These are phyloP conservation scores for Boletellus deceptivus DNA, from an alignment of 1,284 basidiomycete species.

Conservation along the genomic window DNA sequence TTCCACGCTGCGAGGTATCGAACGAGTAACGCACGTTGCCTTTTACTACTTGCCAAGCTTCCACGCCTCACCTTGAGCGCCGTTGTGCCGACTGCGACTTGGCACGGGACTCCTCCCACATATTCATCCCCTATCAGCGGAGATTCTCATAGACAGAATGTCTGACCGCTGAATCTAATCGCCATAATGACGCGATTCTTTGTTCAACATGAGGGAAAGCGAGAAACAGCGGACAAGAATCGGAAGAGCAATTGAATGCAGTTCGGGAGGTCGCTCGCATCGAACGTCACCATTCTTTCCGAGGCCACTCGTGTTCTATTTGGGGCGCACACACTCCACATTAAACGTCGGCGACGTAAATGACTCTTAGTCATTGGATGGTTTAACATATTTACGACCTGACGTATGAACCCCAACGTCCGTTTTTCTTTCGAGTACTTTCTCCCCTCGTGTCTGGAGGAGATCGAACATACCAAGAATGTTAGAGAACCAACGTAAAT, in stretches of 20 bases:
- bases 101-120: not conserved
- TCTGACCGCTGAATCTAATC: not conserved
- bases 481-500: not conserved
- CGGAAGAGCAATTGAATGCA: conserved; percentile 7
- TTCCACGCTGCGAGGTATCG: not conserved
- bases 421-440: not conserved
- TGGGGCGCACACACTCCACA: conserved; percentile 19
- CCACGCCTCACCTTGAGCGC: not conserved
- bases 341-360: conserved; percentile 2
- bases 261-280: not conserved
- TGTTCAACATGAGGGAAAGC: conserved; percentile 13
- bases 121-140: not conserved
- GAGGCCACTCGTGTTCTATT: not conserved
- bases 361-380: conserved; percentile 13
- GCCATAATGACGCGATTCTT: conserved; percentile 10
- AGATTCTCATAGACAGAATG: not conserved
- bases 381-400: conserved; percentile 2
- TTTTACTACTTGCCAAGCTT: not conserved
- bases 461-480: not conserved
- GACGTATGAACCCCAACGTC: conserved; percentile 14
- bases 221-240: conserved; percentile 16
- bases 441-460: not conserved
- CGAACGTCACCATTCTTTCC: not conserved
- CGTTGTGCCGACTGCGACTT: not conserved
- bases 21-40: not conserved